These are phyloP conservation scores for Eimeria maxima DNA, from an alignment of 169 alveolate species.

Conservation along the genomic window DNA sequence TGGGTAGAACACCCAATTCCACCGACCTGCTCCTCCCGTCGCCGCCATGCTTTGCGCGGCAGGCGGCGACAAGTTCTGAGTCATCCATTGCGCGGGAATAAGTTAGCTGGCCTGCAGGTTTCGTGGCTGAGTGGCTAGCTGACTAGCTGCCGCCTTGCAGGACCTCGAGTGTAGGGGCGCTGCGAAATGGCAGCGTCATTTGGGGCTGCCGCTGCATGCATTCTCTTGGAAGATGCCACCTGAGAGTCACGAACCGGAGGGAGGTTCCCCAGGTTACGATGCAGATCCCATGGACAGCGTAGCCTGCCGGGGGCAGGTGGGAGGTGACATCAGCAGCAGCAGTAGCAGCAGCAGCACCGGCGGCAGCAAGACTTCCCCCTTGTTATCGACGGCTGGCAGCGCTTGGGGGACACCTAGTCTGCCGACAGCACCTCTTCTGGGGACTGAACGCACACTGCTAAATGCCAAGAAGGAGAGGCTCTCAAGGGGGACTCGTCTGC, in stretches of 20 bases:
- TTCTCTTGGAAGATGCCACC: conserved; percentile 27
- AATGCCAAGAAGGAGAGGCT: conserved; percentile 56
- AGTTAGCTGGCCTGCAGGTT: neutral
- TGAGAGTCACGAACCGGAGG: conserved; percentile 23
- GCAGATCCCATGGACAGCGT: neutral
- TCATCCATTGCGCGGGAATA: neutral
- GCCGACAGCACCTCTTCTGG: conserved; percentile 45
- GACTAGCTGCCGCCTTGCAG: conserved; percentile 1
- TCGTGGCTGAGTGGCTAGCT: conserved; percentile 21
- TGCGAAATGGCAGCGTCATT: conserved; percentile 37
- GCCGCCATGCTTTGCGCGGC: neutral
- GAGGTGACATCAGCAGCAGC: conserved; percentile 49
- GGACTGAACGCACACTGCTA: conserved; percentile 32
- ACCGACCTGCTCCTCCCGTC: neutral
- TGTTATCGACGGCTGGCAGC: conserved; percentile 47
- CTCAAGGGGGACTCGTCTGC: conserved; percentile 26
- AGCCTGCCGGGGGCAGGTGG: neutral
- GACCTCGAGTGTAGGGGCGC: neutral
- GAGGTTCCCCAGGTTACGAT: neutral
- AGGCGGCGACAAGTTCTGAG: neutral
- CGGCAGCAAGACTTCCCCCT: conserved; percentile 35
- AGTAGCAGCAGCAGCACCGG: conserved; percentile 22
- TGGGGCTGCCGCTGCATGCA: conserved; percentile 24
- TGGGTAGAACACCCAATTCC: neutral
- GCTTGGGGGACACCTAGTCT: conserved; percentile 21